Evolutionary conservation across 2,329 filamentous ascomycete genomes (phyloP).

Genomic region (Hypocreales sp.): DNA sequence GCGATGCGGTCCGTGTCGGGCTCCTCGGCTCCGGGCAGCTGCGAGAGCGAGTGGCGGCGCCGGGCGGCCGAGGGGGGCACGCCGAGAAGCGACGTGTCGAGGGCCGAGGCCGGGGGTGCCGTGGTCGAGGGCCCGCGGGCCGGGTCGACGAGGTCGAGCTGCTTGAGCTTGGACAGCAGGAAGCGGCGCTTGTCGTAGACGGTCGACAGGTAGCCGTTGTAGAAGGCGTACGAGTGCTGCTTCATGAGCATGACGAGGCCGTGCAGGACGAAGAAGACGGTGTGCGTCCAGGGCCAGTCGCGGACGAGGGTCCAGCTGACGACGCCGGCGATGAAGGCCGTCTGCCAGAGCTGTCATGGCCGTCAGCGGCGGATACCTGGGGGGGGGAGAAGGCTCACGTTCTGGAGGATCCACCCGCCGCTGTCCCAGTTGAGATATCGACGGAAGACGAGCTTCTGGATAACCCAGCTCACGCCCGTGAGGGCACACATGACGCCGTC

Average conservation of each 20-base stretch:
- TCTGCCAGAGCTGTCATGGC: constrained; percentile 45
- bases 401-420: constrained; percentile 59
- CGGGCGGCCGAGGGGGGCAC: constrained; percentile 24
- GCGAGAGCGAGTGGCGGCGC: constrained; percentile 23
- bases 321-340: constrained; percentile 42
- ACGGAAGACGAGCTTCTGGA: constrained; percentile 46
- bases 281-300: constrained; percentile 74
- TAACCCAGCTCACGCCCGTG: constrained; percentile 47
- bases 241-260: constrained; percentile 70
- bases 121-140: constrained; percentile 25
- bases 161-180: constrained; percentile 33
- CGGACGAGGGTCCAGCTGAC: constrained; percentile 52
- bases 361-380: background rate
- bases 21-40: constrained; percentile 20
- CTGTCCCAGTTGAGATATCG: constrained; percentile 52
- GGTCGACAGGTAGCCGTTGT: constrained; percentile 58
- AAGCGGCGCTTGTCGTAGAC: constrained; percentile 33
- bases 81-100: constrained; percentile 30
- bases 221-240: constrained; percentile 66
- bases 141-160: constrained; percentile 38
- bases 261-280: constrained; percentile 62
- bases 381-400: constrained; percentile 22
- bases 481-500: constrained; percentile 55
- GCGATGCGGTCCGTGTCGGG: constrained; percentile 44
- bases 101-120: constrained; percentile 21